Evolutionary conservation across 805 yeast species (phyloP), one percentile per base, ranked within the genome.

Genomic region (Cyberlindnera mycetangii): DNA sequence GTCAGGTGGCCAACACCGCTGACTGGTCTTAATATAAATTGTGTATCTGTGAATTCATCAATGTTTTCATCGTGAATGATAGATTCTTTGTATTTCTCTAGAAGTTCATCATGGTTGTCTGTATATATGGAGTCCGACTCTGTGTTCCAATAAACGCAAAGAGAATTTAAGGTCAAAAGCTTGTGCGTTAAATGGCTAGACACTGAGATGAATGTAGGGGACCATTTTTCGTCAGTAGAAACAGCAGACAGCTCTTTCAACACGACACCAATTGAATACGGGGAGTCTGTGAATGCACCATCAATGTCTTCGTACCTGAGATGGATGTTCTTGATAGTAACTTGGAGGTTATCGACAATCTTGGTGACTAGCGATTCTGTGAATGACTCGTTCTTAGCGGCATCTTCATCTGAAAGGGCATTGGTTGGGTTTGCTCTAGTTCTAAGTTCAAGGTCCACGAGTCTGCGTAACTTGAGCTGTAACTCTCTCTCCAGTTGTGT

Each of bases 311-410:
- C 99, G 58, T 90, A 93, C 45, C 99, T 74, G 17, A 93, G 64
- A 63, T 93, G 99, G 51, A 93, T 93, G 59, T 88, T 89, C 55
- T 83, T 87, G 52, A 93, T 87, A 2, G 96, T 86, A 11, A 93
- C 76, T 63, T 93, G 99, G 42, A 95, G 68, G 60, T 93, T 93
- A 64, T 93, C 98, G 19, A 92, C 84, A 51, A 93, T 83, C 62
- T 95, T 95, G 1, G 97, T 85, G 7, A 89, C 74, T 47, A 93
- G 71, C 35, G 89, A 81, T 55, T 89, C 97, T 11, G 95, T 82
- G 63, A 93, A 93, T 32, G 89, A 74, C 61, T 89, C 92, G 61
- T 82, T 85, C 44, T 79, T 72, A 9, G 73, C 73, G 21, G 70
- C 56, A 36, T 67, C 72, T 20, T 66, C 69, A 15, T 59, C 56